Conservation (phyloP, 257 asterid genomes). For the Ocimum tenuiflorum region DNA sequence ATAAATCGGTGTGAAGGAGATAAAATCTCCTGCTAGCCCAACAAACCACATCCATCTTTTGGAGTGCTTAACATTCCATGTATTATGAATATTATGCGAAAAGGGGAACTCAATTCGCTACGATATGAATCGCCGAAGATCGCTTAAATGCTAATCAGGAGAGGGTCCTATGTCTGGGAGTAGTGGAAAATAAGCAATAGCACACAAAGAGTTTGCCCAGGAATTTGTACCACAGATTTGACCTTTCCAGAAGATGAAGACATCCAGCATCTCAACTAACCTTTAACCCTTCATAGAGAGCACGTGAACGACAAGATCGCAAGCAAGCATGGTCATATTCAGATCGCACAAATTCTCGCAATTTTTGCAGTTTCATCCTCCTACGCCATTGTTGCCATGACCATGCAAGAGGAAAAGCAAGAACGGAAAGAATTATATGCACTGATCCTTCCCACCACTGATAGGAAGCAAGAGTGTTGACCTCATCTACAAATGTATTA, state of each 20-base stretch:
- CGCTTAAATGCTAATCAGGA: conserved; percentile 1
- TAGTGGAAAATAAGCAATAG: not conserved
- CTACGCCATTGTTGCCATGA: conserved; percentile 99
- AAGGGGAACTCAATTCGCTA: not conserved
- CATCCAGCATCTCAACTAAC: conserved; percentile 36
- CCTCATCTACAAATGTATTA: conserved; percentile 83
- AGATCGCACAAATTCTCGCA: conserved; percentile 94
- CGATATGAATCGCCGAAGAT: not conserved
- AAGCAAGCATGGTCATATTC: conserved; percentile 97
- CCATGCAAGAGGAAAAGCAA: conserved; percentile 94
- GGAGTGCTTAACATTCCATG: not conserved
- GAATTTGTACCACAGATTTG: not conserved
- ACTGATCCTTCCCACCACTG: conserved; percentile 99
- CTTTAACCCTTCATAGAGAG: conserved; percentile 94
- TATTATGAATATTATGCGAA: not conserved
- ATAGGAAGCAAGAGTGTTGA: conserved; percentile 76
- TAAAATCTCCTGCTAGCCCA: not conserved
- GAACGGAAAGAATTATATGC: conserved; percentile 64
- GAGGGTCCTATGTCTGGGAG: conserved; percentile 1
- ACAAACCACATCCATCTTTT: not conserved
- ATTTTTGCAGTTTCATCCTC: conserved; percentile 71
- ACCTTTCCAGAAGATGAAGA: conserved; percentile 13
- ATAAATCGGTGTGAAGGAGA: too few relatives aligned
- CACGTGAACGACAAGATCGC: conserved; percentile 99
- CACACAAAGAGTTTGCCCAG: not conserved